Conservation (phyloP, 768 basidiomycete genomes). For the Baorangia bicolor region DNA sequence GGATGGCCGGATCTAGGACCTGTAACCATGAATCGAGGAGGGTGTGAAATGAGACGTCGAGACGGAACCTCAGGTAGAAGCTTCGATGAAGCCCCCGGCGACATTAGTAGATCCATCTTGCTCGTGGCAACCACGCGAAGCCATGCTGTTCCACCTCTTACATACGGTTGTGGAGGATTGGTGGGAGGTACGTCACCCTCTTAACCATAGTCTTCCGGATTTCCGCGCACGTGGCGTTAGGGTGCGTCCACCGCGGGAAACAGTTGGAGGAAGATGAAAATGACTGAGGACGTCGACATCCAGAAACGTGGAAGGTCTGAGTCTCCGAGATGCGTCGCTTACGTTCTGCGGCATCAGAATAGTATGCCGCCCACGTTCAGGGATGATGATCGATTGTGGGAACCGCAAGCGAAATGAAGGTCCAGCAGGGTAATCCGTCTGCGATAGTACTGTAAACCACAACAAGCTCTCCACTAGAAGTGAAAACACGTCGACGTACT, state of each 20-base stretch:
- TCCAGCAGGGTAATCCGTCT: neutral
- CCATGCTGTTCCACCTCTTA: constrained; percentile 15
- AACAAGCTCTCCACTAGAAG: neutral
- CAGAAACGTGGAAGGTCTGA: neutral
- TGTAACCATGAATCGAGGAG: neutral
- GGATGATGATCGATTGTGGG: constrained; percentile 9
- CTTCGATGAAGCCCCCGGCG: neutral
- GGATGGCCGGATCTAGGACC: constrained; percentile 6
- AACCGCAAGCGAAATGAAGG: neutral
- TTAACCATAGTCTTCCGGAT: neutral
- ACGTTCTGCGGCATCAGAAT: neutral
- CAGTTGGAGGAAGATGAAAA: neutral
- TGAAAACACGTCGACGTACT: neutral
- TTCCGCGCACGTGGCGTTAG: neutral
- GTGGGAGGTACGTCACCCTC: neutral
- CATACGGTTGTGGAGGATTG: neutral
- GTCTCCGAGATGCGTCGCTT: neutral
- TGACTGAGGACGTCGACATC: neutral
- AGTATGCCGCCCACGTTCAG: neutral
- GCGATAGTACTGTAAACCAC: neutral
- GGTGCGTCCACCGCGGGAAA: neutral
- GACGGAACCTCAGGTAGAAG: neutral
- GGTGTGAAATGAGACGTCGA: neutral
- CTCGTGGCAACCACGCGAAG: constrained; percentile 21
- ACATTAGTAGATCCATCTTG: neutral